These are phyloP conservation scores for Aspergillus caelatus DNA, from an alignment of 2,329 filamentous ascomycete species.

Conservation along the genomic window DNA sequence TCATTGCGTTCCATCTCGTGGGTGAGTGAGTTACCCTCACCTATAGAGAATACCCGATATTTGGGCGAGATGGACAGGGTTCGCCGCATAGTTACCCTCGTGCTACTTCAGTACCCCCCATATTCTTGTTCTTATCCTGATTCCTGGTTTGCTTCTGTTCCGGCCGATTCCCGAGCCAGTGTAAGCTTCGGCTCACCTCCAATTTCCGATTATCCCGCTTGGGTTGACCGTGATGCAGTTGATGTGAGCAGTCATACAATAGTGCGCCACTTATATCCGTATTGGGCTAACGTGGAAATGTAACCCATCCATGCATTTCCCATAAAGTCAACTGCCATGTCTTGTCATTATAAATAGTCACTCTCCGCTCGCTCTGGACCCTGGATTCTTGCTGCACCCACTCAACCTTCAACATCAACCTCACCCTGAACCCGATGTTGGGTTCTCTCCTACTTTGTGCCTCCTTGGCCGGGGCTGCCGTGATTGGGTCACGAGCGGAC, in stretches of 20 bases:
- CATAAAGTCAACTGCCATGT: neutral
- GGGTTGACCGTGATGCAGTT: slow-evolving; percentile 2
- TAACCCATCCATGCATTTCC: neutral
- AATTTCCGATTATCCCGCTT: slow-evolving; percentile 9
- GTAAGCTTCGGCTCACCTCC: slow-evolving; percentile 1
- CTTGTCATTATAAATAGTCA: slow-evolving; percentile 8
- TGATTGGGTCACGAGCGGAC: slow-evolving; percentile 20
- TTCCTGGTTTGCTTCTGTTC: slow-evolving; percentile 8
- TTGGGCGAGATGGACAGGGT: slow-evolving; percentile 16
- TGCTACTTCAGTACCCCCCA: neutral
- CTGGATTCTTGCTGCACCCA: neutral
- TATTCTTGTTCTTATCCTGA: neutral
- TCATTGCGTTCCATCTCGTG: neutral
- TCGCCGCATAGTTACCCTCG: neutral
- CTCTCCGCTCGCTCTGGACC: neutral
- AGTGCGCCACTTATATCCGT: slow-evolving; percentile 3
- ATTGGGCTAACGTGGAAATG: slow-evolving; percentile 1
- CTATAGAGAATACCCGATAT: slow-evolving; percentile 22
- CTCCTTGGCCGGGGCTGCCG: slow-evolving; percentile 32
- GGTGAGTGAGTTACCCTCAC: neutral
- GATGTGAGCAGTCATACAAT: slow-evolving; percentile 12
- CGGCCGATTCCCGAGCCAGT: slow-evolving; percentile 15
- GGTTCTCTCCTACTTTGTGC: slow-evolving; percentile 28
- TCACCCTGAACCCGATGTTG: slow-evolving; percentile 23
- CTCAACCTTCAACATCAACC: neutral